These are phyloP conservation scores for Lippia alba DNA, from an alignment of 305 asterid species.

Conservation along the genomic window DNA sequence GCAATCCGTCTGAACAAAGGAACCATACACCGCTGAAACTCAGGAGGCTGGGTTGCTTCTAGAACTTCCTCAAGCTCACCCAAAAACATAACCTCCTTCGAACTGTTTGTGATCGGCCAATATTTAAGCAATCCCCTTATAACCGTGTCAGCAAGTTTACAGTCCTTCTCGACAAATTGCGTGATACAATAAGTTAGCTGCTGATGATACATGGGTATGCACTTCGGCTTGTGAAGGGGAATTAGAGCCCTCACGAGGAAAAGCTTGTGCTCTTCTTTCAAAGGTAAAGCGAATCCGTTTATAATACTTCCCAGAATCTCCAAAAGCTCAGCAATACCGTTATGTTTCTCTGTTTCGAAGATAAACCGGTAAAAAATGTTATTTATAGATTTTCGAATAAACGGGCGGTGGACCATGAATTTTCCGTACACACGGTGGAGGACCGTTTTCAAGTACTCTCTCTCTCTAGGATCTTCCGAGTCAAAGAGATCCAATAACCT, in stretches of 20 bases:
- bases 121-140: conserved; percentile 84
- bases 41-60: conserved; percentile 92
- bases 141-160: conserved; percentile 91
- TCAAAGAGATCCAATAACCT: conserved; percentile 84
- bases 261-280: conserved; percentile 93
- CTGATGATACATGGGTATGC: conserved; percentile 83
- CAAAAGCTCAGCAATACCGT: conserved; percentile 85
- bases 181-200: conserved; percentile 90
- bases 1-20: conserved; percentile 80
- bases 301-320: conserved; percentile 93
- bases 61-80: conserved; percentile 91
- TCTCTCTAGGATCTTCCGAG: conserved; percentile 92
- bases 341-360: conserved; percentile 88
- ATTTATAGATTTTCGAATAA: conserved; percentile 81
- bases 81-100: conserved; percentile 89
- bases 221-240: conserved; percentile 93
- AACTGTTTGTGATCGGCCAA: conserved; percentile 94
- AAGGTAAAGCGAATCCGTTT: conserved; percentile 88
- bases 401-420: conserved; percentile 96
- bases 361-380: conserved; percentile 76
- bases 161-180: conserved; percentile 89
- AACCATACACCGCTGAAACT: conserved; percentile 92
- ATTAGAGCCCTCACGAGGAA: conserved; percentile 83
- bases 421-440: conserved; percentile 88
- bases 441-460: conserved; percentile 89